Percentiles rank a stretch among this genome's conserved stretches.
These are phyloP conservation scores for Gastrolobium villosum DNA, from an alignment of 306 rosid species.

Conservation along the genomic window DNA sequence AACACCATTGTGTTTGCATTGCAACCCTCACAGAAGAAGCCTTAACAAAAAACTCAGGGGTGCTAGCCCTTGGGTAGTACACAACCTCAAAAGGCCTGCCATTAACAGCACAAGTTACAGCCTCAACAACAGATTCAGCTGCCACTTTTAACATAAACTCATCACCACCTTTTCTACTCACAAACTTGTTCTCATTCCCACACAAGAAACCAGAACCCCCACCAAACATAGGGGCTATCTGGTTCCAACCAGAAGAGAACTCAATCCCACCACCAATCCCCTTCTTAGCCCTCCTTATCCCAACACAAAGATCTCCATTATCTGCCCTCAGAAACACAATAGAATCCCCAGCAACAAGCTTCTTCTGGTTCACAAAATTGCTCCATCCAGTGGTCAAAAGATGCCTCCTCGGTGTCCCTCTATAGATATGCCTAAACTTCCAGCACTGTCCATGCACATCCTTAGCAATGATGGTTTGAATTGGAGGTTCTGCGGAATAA, in stretches of 20 bases:
- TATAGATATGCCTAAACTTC: constrained; percentile 96
- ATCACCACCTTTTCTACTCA: constrained; percentile 50
- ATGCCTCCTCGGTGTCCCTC: constrained; percentile 98
- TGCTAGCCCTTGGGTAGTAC: constrained; percentile 88
- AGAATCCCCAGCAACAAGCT: constrained; percentile 97
- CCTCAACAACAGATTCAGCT: constrained; percentile 72
- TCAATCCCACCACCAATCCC: constrained; percentile 84
- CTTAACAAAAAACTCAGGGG: constrained; percentile 88
- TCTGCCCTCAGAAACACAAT: constrained; percentile 87
- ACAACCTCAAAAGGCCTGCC: constrained; percentile 84
- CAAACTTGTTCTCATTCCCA: constrained; percentile 47
- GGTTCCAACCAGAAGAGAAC: constrained; percentile 71
- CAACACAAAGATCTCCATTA: constrained; percentile 94
- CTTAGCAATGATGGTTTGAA: constrained; percentile 84
- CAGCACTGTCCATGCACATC: constrained; percentile 93
- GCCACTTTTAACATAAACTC: constrained; percentile 60
- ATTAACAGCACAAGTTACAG: constrained; percentile 77
- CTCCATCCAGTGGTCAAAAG: constrained; percentile 99
- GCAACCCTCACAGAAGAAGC: constrained; percentile 79
- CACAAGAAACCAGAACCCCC: constrained; percentile 52
- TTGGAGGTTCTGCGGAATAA: constrained; percentile 86
- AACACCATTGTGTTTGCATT: constrained; percentile 82
- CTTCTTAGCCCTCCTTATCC: constrained; percentile 95
- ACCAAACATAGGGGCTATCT: constrained; percentile 55
- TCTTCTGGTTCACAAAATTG: constrained; percentile 93